phyloP scores from a whole-genome alignment of 2,329 filamentous ascomycete genomes.

The Xylariaceae sp. region DNA sequence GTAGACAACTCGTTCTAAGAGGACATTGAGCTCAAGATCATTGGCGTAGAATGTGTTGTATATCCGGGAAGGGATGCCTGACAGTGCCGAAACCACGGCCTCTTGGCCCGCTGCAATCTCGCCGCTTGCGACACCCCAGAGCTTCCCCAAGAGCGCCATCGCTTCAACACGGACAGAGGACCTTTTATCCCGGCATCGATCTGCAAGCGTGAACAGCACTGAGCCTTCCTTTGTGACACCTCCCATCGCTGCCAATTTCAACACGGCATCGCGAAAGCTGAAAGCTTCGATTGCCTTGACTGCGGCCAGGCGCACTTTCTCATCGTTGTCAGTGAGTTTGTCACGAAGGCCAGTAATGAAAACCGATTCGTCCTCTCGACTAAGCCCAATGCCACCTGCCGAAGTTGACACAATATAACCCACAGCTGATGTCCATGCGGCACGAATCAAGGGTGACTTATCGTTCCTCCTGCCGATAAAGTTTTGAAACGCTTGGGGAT shows the following conservation, averaged over 20 bases:
- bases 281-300: slow-evolving; percentile 85
- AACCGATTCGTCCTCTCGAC: slow-evolving; percentile 78
- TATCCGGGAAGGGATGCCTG: slow-evolving; percentile 82
- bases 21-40: slow-evolving; percentile 81
- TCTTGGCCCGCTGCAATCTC: slow-evolving; percentile 87
- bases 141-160: slow-evolving; percentile 81
- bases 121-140: slow-evolving; percentile 93
- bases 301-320: slow-evolving; percentile 89
- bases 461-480: slow-evolving; percentile 88
- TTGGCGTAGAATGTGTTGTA: slow-evolving; percentile 91
- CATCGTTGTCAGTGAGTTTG: slow-evolving; percentile 86
- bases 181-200: slow-evolving; percentile 87
- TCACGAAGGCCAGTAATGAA: slow-evolving; percentile 78
- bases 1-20: slow-evolving; percentile 84
- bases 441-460: slow-evolving; percentile 81
- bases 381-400: slow-evolving; percentile 87
- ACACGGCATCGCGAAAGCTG: slow-evolving; percentile 78
- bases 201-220: slow-evolving; percentile 80
- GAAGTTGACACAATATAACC: slow-evolving; percentile 91
- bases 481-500: slow-evolving; percentile 78
- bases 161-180: slow-evolving; percentile 82
- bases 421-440: slow-evolving; percentile 83
- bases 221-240: slow-evolving; percentile 78
- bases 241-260: slow-evolving; percentile 79
- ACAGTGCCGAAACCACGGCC: slow-evolving; percentile 74